phyloP scores from a whole-genome alignment of 805 yeast genomes.

The Pichia scutulata region DNA sequence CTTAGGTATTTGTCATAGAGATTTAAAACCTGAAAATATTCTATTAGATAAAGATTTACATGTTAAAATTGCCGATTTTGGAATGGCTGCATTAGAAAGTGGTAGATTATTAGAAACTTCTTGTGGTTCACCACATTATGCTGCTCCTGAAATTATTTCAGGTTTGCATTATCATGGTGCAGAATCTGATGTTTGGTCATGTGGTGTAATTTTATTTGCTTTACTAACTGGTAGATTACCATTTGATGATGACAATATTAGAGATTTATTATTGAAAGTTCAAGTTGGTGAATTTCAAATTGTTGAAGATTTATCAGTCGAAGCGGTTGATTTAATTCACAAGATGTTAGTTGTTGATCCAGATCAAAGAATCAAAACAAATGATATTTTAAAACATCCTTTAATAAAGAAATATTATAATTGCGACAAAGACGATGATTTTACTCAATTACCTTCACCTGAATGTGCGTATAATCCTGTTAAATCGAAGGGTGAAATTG shows the following conservation, averaged over 20 bases:
- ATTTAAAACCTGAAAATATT: conserved; percentile 73
- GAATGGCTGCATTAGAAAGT: conserved; percentile 96
- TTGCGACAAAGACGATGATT: conserved; percentile 29
- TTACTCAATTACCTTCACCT: conserved; percentile 44
- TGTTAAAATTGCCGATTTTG: conserved; percentile 96
- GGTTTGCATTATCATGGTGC: conserved; percentile 95
- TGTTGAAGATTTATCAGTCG: conserved; percentile 71
- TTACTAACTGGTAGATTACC: conserved; percentile 91
- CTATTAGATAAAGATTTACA: conserved; percentile 74
- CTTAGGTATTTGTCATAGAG: conserved; percentile 66
- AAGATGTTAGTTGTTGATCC: conserved; percentile 83
- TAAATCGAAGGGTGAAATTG: conserved; percentile 37
- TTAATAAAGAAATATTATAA: conserved; percentile 66
- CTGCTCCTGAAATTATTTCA: conserved; percentile 95
- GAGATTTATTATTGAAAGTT: conserved; percentile 80
- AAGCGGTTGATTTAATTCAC: conserved; percentile 80
- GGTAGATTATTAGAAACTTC: conserved; percentile 80
- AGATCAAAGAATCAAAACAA: conserved; percentile 65
- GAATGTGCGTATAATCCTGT: conserved; percentile 45
- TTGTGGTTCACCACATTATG: conserved; percentile 98
- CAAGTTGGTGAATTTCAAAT: conserved; percentile 82
- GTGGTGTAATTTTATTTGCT: conserved; percentile 93
- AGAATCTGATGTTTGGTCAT: conserved; percentile 96
- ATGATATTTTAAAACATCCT: conserved; percentile 74
- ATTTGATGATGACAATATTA: conserved; percentile 91